Evolutionary conservation across 371 early-diverging fungal species (phyloP).

Genomic region (Mucor saturninus): DNA sequence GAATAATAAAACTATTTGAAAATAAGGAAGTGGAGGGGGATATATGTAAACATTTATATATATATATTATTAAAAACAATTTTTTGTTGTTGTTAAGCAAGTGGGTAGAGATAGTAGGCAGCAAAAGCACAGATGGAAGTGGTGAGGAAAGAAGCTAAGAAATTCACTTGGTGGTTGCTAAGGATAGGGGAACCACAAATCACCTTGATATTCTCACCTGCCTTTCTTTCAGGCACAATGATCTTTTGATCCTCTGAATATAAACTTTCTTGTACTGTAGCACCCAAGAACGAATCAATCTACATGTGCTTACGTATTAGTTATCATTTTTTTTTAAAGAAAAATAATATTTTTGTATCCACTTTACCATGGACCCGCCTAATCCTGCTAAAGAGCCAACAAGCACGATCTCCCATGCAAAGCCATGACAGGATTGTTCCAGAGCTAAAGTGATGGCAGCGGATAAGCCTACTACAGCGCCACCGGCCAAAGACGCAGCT

Average conservation of each 20-base stretch:
- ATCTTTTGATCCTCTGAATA: constrained; percentile 66
- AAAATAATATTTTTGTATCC: neutral
- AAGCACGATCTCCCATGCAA: constrained; percentile 43
- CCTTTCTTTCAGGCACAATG: constrained; percentile 49
- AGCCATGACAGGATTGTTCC: constrained; percentile 50
- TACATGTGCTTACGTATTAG: constrained; percentile 12
- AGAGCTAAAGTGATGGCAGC: constrained; percentile 59
- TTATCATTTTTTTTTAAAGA: neutral
- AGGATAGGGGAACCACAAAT: constrained; percentile 74
- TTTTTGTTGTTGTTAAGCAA: constrained; percentile 3
- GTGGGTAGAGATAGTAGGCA: constrained; percentile 22
- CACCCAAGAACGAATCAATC: constrained; percentile 89
- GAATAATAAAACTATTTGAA: neutral
- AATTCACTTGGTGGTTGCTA: constrained; percentile 77
- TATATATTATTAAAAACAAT: no score
- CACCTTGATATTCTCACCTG: constrained; percentile 45
- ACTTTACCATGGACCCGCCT: constrained; percentile 73
- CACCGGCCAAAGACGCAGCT: constrained; percentile 75
- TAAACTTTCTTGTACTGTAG: constrained; percentile 74
- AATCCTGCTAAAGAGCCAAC: constrained; percentile 68
- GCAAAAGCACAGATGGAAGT: constrained; percentile 14
- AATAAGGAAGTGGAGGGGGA: no score
- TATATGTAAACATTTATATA: neutral
- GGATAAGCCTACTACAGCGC: constrained; percentile 70
- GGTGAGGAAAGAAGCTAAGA: constrained; percentile 22